Evolutionary conservation across 2,329 filamentous ascomycete genomes (phyloP).

Genomic region (Cercospora brassicicola): DNA sequence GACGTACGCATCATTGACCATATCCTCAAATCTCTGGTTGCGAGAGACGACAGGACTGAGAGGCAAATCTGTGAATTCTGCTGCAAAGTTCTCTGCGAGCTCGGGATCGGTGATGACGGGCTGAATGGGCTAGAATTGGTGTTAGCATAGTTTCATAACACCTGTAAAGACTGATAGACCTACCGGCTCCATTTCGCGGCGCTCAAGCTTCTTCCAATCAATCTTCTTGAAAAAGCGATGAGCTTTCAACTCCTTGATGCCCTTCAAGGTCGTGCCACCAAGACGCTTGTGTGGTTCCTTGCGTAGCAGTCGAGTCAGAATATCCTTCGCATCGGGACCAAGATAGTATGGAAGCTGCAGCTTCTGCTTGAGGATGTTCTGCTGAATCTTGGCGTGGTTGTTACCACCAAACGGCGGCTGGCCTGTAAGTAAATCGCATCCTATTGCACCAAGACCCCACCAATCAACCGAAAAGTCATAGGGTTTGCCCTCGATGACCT

Average conservation of each 20-base stretch:
- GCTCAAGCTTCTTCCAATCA: slow-evolving; percentile 85
- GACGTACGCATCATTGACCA: slow-evolving; percentile 18
- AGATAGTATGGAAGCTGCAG: slow-evolving; percentile 86
- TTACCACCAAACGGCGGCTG: slow-evolving; percentile 85
- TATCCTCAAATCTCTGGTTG: slow-evolving; percentile 26
- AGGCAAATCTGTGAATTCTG: slow-evolving; percentile 85
- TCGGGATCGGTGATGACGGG: slow-evolving; percentile 94
- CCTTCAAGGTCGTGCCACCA: slow-evolving; percentile 84
- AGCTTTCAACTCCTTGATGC: slow-evolving; percentile 79
- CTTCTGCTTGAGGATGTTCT: slow-evolving; percentile 94
- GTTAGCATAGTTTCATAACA: slow-evolving; percentile 6
- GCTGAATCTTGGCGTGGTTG: slow-evolving; percentile 92
- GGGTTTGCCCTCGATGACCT: slow-evolving; percentile 81
- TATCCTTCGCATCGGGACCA: slow-evolving; percentile 86
- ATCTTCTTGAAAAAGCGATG: slow-evolving; percentile 98
- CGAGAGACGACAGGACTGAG: slow-evolving; percentile 67
- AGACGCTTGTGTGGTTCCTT: slow-evolving; percentile 92
- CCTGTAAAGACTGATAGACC: background rate
- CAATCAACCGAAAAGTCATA: slow-evolving; percentile 97
- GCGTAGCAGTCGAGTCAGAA: slow-evolving; percentile 82
- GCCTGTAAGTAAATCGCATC: slow-evolving; percentile 89
- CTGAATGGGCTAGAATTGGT: slow-evolving; percentile 65
- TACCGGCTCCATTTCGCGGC: slow-evolving; percentile 72
- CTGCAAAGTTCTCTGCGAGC: slow-evolving; percentile 91
- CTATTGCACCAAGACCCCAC: slow-evolving; percentile 95